phyloP scores from a whole-genome alignment of 2,329 filamentous ascomycete species.

The Lachnellula occidentalis region DNA sequence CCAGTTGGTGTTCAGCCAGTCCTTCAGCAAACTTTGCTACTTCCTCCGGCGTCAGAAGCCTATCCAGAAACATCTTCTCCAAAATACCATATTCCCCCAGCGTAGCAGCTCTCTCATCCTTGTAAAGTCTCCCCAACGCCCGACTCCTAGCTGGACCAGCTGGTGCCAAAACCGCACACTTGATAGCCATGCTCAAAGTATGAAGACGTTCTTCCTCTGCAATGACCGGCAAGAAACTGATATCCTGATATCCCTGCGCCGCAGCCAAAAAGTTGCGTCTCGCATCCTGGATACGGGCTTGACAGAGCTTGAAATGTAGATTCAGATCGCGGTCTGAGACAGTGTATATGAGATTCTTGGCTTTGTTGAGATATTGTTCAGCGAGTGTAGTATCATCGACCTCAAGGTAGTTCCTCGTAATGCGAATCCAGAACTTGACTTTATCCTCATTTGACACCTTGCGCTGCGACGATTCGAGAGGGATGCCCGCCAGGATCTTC shows the following conservation, averaged over 20 bases:
- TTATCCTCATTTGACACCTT: slow-evolving; percentile 77
- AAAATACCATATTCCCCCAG: slow-evolving; percentile 81
- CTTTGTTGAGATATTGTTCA: slow-evolving; percentile 84
- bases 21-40: slow-evolving; percentile 79
- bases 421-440: slow-evolving; percentile 83
- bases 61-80: slow-evolving; percentile 96
- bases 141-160: slow-evolving; percentile 81
- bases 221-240: slow-evolving; percentile 73
- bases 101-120: slow-evolving; percentile 75
- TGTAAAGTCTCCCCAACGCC: slow-evolving; percentile 79
- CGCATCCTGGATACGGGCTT: slow-evolving; percentile 88
- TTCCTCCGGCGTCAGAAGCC: slow-evolving; percentile 74
- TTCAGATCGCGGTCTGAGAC: slow-evolving; percentile 68
- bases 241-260: slow-evolving; percentile 79
- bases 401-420: slow-evolving; percentile 90
- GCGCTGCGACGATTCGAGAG: slow-evolving; percentile 83
- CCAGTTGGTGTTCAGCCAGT: slow-evolving; percentile 82
- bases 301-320: slow-evolving; percentile 83
- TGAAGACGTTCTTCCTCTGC: slow-evolving; percentile 81
- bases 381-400: slow-evolving; percentile 84
- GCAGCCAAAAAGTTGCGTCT: slow-evolving; percentile 86
- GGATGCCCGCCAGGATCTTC: slow-evolving; percentile 72
- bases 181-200: slow-evolving; percentile 80
- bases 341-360: slow-evolving; percentile 85
- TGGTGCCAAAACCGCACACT: slow-evolving; percentile 86